Evolutionary conservation across 2,329 filamentous ascomycete genomes (phyloP).

Genomic region (Colletotrichum paranaense): DNA sequence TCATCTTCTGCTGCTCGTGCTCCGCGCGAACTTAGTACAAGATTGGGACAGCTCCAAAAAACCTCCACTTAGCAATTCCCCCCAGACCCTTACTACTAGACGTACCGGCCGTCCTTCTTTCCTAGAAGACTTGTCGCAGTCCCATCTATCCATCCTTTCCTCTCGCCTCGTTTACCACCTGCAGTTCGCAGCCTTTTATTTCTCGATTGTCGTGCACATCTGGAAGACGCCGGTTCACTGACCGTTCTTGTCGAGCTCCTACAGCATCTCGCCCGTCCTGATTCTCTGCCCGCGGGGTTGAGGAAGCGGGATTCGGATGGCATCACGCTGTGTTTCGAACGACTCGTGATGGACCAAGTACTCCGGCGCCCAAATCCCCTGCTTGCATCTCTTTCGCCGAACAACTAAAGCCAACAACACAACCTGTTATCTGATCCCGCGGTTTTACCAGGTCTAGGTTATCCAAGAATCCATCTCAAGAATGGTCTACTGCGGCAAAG

Average conservation of each 20-base stretch:
- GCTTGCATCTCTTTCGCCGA: background rate
- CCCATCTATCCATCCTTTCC: background rate
- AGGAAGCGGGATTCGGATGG: conserved; percentile 5
- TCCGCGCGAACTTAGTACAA: background rate
- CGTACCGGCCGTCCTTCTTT: background rate
- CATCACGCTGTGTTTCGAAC: conserved; percentile 20
- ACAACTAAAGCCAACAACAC: background rate
- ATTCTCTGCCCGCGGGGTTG: background rate
- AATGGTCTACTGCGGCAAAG: conserved; percentile 69
- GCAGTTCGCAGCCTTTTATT: background rate
- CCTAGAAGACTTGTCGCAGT: background rate
- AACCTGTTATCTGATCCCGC: background rate
- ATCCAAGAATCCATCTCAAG: background rate
- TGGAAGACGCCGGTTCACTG: background rate
- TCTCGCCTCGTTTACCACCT: background rate
- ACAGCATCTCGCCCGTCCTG: background rate
- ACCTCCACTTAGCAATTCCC: conserved; percentile 7
- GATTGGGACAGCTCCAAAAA: conserved; percentile 22
- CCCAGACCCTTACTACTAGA: background rate
- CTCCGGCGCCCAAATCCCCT: background rate
- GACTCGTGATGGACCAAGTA: conserved; percentile 26
- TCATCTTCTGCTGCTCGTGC: conserved; percentile 18
- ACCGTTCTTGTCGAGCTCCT: background rate
- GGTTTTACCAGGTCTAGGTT: background rate
- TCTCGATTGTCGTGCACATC: background rate